Conservation (phyloP, 495 filamentous ascomycete species). For the Podospora pseudocomata region DNA sequence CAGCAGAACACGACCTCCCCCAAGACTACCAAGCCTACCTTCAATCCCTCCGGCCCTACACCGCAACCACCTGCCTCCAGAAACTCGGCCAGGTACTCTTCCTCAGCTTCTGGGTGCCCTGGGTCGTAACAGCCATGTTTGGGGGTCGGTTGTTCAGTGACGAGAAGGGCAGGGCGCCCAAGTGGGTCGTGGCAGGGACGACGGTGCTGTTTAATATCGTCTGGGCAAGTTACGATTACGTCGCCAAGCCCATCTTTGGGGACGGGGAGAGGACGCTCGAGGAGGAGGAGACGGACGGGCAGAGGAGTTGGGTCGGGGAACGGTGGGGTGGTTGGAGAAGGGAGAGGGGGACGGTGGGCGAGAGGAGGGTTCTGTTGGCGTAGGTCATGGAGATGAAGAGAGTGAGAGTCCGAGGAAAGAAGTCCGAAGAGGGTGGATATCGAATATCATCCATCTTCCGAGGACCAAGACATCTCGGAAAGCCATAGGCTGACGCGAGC, state of each 20-base stretch:
- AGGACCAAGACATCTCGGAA: too few species aligned
- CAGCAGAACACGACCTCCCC: conserved; percentile 72
- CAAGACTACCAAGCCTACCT: conserved; percentile 70
- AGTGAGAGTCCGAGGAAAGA: not conserved
- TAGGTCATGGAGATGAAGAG: not conserved
- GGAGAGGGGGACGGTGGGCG: conserved; percentile 23
- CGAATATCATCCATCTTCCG: too few species aligned
- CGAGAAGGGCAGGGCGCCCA: conserved; percentile 60
- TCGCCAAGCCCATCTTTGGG: conserved; percentile 68
- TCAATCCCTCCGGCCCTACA: conserved; percentile 61
- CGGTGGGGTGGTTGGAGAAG: conserved; percentile 7
- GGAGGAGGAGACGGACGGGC: conserved; percentile 23
- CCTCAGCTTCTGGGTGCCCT: conserved; percentile 56
- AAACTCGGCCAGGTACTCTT: conserved; percentile 60
- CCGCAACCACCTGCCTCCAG: conserved; percentile 62
- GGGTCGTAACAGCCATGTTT: conserved; percentile 41
- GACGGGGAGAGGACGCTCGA: conserved; percentile 77
- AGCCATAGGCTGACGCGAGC: too few species aligned
- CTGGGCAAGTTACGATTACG: conserved; percentile 73
- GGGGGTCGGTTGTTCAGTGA: conserved; percentile 49
- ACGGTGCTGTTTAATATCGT: conserved; percentile 50
- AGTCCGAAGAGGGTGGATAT: not conserved
- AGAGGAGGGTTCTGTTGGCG: conserved; percentile 22
- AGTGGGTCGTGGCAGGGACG: conserved; percentile 56
- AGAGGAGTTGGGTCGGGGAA: not conserved